phyloP scores from a whole-genome alignment of 768 basidiomycete genomes.

The Lyophyllum atratum region DNA sequence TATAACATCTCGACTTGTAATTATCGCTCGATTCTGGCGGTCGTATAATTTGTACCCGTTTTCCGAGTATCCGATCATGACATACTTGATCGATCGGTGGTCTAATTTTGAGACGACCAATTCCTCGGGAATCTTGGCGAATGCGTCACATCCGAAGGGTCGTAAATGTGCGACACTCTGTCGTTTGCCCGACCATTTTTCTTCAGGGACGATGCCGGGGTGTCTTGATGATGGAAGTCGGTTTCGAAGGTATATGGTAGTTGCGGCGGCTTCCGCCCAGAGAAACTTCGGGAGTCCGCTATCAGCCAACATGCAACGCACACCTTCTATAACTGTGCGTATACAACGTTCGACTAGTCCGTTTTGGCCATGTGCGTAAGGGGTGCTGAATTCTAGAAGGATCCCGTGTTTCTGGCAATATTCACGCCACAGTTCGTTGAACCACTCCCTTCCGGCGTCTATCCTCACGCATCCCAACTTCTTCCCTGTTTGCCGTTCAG shows the following conservation, averaged over 20 bases:
- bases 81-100: constrained; percentile 15
- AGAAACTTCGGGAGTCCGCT: constrained; percentile 16
- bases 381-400: constrained; percentile 18
- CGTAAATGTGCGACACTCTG: constrained; percentile 25
- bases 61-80: constrained; percentile 21
- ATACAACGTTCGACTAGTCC: constrained; percentile 27
- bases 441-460: no score
- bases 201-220: constrained; percentile 13
- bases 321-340: constrained; percentile 18
- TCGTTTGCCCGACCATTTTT: constrained; percentile 13
- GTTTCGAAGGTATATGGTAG: constrained; percentile 26
- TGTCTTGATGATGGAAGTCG: constrained; percentile 21
- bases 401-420: constrained; percentile 19
- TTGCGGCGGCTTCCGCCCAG: constrained; percentile 18
- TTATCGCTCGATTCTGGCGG: background rate
- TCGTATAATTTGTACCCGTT: constrained; percentile 18
- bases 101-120: constrained; percentile 16
- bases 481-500: no score
- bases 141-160: constrained; percentile 25
- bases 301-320: constrained; percentile 20
- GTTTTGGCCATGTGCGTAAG: constrained; percentile 28
- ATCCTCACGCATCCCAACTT: no score
- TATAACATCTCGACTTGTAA: constrained; percentile 19
- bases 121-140: constrained; percentile 27
- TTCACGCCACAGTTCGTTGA: no score